These are phyloP conservation scores for Geranomyces variabilis DNA, from an alignment of 192 early-diverging fungal species.

Conservation along the genomic window DNA sequence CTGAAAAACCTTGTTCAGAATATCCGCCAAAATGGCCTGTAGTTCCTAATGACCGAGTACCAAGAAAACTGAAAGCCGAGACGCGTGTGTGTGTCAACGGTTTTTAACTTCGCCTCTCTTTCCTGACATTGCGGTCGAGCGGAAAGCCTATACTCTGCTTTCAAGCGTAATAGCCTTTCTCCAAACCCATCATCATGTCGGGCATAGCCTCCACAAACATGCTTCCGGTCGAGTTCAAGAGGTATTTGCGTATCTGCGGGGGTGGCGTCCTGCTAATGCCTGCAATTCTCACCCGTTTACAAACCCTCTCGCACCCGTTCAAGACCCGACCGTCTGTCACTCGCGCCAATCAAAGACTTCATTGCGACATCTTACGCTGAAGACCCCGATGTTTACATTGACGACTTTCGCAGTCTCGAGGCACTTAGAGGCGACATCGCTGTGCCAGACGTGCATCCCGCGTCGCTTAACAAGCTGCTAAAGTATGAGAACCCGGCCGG, in stretches of 20 bases:
- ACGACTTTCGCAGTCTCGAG: conserved; percentile 84
- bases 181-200: conserved; percentile 12
- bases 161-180: too few species aligned
- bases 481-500: conserved; percentile 48
- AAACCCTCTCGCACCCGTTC: background rate
- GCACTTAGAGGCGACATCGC: conserved; percentile 73
- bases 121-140: too few species aligned
- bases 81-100: too few species aligned
- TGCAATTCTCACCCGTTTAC: background rate
- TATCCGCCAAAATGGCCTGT: too few species aligned
- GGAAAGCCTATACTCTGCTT: too few species aligned
- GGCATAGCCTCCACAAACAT: conserved; percentile 52
- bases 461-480: conserved; percentile 66
- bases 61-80: too few species aligned
- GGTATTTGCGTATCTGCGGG: conserved; percentile 10
- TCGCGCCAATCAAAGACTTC: conserved; percentile 67
- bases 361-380: conserved; percentile 82
- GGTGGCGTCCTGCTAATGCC: background rate
- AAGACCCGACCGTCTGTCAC: conserved; percentile 56
- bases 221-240: conserved; percentile 59
- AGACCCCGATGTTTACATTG: conserved; percentile 81
- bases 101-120: too few species aligned
- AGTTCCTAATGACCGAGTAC: too few species aligned
- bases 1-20: too few species aligned
- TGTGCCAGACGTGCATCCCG: conserved; percentile 63